phyloP scores from a whole-genome alignment of 257 asterid species.

The Solanum pinnatisectum region DNA sequence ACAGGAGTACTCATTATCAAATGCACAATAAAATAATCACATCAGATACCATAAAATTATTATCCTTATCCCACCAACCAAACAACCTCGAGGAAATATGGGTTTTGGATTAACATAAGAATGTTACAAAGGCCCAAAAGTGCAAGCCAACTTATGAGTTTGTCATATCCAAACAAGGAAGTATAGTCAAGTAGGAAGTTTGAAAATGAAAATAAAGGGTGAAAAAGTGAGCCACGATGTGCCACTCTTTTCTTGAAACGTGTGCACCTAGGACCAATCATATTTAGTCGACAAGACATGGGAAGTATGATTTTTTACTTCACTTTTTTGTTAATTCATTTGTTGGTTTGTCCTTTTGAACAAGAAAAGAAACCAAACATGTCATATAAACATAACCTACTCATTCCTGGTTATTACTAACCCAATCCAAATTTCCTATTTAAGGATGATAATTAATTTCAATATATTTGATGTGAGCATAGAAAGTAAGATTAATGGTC shows the following conservation, averaged over 20 bases:
- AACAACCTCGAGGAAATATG: background rate
- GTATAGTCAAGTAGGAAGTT: background rate
- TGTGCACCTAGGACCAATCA: background rate
- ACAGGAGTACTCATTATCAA: background rate
- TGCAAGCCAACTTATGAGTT: background rate
- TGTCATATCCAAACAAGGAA: background rate
- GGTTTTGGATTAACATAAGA: background rate
- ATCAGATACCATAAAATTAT: rapidly evolving
- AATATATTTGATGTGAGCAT: background rate
- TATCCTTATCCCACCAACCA: background rate
- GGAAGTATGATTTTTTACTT: background rate
- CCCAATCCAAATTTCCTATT: background rate
- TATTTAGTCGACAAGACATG: background rate
- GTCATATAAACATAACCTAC: background rate
- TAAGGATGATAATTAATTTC: background rate
- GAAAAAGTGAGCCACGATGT: background rate
- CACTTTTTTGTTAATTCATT: background rate
- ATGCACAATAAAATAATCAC: background rate
- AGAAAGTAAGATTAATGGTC: background rate
- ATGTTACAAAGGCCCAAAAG: background rate
- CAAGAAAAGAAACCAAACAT: background rate
- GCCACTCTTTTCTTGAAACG: background rate
- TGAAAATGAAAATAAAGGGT: background rate
- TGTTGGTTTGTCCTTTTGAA: background rate
- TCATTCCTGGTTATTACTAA: background rate